Evolutionary conservation across 768 basidiomycete genomes (phyloP), one percentile per base, ranked within the genome.

Genomic region (Rhodotorula diobovata): DNA sequence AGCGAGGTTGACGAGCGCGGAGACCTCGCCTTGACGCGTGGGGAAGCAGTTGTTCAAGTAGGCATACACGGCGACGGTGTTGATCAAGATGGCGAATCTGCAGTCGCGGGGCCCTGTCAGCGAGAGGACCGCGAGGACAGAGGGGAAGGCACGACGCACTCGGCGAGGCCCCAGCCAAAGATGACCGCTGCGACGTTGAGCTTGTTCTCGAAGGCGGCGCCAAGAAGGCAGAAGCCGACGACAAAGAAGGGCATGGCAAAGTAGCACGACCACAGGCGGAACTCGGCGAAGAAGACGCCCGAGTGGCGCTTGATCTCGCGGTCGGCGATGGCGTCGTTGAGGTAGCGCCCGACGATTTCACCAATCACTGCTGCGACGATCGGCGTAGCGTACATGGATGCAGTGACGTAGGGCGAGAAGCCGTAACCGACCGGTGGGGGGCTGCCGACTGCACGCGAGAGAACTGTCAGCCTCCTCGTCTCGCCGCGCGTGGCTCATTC

Each of bases 111-210:
- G 12, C 0, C 16, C 32, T 32, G 64, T 41, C 20, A 39, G n/a
- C 9, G 41, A 11, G 2, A 21, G 41, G 7, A n/a, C 11, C 39
- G 30, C 7, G 20, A 51, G 10, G 54, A 56, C 3, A 25, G 32
- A 7, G 51, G n/a, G 1, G 63, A 54, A 18, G 34, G 34, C 64
- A 48, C 45, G 58, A 50, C 68, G 30, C 7, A 70, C 68, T 71
- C 64, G 1, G 86, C 84, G 63, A 88, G 84, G 18, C 85, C 87
- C 88, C 88, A 89, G 25, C 88, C 88, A 80, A 88, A 84, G 63
- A 88, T 82, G 37, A 88, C 76, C 3, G 84, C 79, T 1, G 67
- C 78, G 41, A 77, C 56, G 35, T 66, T 70, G 23, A 78, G 63
- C 59, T 78, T 76, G 54, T 71, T 55, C 60, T 72, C 53, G 37